A percentile compares a stretch with the other conserved stretches of the same genome.
These are phyloP conservation scores for Penicillium angulare DNA, from an alignment of 495 filamentous ascomycete genomes.

Conservation along the genomic window DNA sequence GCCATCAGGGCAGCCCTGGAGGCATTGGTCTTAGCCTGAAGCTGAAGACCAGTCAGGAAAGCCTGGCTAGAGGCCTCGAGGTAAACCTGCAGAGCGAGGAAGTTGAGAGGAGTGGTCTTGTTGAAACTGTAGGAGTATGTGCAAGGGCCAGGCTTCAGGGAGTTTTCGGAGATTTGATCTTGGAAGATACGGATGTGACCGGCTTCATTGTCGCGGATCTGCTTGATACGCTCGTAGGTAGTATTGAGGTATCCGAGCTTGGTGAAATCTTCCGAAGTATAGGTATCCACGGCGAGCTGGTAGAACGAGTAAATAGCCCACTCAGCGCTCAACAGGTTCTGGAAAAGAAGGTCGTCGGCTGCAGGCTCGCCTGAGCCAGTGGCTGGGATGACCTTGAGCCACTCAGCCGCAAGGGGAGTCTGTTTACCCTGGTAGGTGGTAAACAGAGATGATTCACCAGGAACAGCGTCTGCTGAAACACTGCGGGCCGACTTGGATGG, in stretches of 20 bases:
- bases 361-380: conserved; percentile 18
- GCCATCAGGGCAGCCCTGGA: conserved; percentile 46
- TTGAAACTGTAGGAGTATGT: conserved; percentile 43
- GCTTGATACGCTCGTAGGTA: conserved; percentile 48
- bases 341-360: conserved; percentile 48
- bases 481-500: not conserved
- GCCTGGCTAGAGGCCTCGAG: conserved; percentile 55
- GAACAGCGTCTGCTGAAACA: conserved; percentile 15
- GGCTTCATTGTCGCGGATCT: conserved; percentile 58
- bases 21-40: conserved; percentile 34
- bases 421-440: conserved; percentile 40
- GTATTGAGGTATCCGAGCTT: conserved; percentile 39
- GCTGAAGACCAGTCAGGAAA: conserved; percentile 51
- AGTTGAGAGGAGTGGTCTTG: conserved; percentile 31
- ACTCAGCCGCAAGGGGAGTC: conserved; percentile 10
- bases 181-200: conserved; percentile 57
- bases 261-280: conserved; percentile 40
- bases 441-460: conserved; percentile 43
- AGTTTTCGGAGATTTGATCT: conserved; percentile 49
- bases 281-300: conserved; percentile 48
- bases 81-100: conserved; percentile 44
- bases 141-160: conserved; percentile 53
- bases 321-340: conserved; percentile 53
- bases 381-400: conserved; percentile 6
- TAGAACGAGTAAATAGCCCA: conserved; percentile 58